phyloP scores from a whole-genome alignment of 2,329 filamentous ascomycete species.

The Neophaeococcomyces aloes region DNA sequence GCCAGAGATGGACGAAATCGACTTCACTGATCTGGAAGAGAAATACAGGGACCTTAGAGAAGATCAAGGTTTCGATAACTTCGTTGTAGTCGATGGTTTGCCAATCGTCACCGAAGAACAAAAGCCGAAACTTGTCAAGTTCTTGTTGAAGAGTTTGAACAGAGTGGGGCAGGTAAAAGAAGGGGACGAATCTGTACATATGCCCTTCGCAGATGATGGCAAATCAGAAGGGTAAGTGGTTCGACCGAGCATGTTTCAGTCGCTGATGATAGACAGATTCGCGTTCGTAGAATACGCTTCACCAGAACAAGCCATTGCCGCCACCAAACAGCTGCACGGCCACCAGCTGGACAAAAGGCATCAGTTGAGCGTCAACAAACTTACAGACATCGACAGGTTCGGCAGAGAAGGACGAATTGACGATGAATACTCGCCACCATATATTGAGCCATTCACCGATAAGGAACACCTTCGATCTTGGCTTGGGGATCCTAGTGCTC shows the following conservation, averaged over 20 bases:
- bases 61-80: conserved; percentile 91
- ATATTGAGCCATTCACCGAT: conserved; percentile 74
- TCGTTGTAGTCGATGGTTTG: conserved; percentile 86
- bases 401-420: conserved; percentile 87
- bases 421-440: conserved; percentile 74
- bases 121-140: conserved; percentile 91
- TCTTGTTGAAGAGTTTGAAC: conserved; percentile 86
- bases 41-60: conserved; percentile 86
- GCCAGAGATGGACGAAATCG: conserved; percentile 85
- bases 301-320: conserved; percentile 76
- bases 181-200: conserved; percentile 77
- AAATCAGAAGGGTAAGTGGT: conserved; percentile 67
- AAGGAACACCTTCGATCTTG: conserved; percentile 93
- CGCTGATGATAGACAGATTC: conserved; percentile 48
- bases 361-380: conserved; percentile 90
- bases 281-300: conserved; percentile 96
- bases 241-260: conserved; percentile 13
- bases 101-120: conserved; percentile 81
- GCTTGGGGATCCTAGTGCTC: conserved; percentile 76
- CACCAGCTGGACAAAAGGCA: conserved; percentile 93
- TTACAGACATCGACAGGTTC: conserved; percentile 94
- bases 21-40: conserved; percentile 82
- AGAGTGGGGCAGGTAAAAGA: conserved; percentile 60
- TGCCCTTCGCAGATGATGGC: conserved; percentile 83
- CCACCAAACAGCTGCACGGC: conserved; percentile 77